Evolutionary conservation across 2,329 filamentous ascomycete genomes (phyloP).

Genomic region (Claviceps monticola): DNA sequence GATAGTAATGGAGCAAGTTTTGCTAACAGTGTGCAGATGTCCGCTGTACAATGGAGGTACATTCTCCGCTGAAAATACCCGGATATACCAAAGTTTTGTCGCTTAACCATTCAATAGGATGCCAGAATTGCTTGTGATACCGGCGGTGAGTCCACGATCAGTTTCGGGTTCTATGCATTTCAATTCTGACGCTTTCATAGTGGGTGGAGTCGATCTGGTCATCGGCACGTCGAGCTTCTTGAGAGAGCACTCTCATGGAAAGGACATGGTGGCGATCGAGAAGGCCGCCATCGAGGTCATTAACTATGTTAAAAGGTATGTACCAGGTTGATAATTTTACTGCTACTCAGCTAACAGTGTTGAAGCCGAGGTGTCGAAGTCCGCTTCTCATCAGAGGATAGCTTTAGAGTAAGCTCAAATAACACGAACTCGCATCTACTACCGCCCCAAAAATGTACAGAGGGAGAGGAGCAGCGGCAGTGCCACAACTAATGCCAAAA

Average conservation of each 20-base stretch:
- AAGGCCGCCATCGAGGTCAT: constrained; percentile 39
- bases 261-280: constrained; percentile 67
- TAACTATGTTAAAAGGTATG: constrained; percentile 8
- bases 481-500: neutral
- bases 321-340: neutral
- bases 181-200: constrained; percentile 16
- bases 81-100: neutral
- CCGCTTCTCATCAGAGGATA: constrained; percentile 53
- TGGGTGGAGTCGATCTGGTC: constrained; percentile 32
- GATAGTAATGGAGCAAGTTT: neutral
- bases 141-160: neutral
- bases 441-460: neutral
- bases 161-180: neutral
- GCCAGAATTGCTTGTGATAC: constrained; percentile 2
- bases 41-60: constrained; percentile 11
- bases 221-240: constrained; percentile 76
- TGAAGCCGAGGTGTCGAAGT: constrained; percentile 4
- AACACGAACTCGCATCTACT: neutral
- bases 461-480: neutral
- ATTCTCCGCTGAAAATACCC: neutral
- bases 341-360: neutral
- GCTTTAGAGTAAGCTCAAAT: constrained; percentile 42
- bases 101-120: neutral
- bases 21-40: constrained; percentile 6
- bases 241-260: constrained; percentile 76